Evolutionary conservation across 2,329 filamentous ascomycete species (phyloP).

Genomic region (Ophiostoma piceae): DNA sequence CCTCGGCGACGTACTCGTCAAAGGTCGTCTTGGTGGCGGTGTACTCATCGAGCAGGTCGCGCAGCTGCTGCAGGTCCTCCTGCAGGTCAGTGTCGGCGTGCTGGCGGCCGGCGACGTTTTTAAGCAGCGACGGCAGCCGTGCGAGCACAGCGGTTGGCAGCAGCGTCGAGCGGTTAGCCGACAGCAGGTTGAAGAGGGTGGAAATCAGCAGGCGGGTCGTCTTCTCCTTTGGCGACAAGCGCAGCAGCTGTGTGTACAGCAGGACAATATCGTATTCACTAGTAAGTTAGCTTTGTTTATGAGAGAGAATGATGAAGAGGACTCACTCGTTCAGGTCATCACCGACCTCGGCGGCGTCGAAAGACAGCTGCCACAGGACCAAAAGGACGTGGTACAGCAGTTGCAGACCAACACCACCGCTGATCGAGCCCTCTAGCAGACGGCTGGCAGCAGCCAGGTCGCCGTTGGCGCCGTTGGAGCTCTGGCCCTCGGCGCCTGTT

Average conservation of each 20-base stretch:
- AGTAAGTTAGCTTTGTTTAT: background rate
- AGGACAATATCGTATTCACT: constrained; percentile 91
- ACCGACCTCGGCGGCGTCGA: constrained; percentile 70
- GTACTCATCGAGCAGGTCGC: constrained; percentile 61
- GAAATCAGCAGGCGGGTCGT: constrained; percentile 87
- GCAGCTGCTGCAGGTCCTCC: constrained; percentile 56
- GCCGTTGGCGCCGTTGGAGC: constrained; percentile 21
- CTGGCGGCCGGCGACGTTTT: constrained; percentile 58
- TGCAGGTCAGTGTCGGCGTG: constrained; percentile 59
- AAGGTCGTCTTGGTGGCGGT: constrained; percentile 70
- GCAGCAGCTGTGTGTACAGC: constrained; percentile 86
- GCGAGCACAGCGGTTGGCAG: constrained; percentile 83
- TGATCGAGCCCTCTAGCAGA: constrained; percentile 53
- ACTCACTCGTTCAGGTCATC: constrained; percentile 79
- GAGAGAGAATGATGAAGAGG: background rate
- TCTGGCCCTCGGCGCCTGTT: constrained; percentile 31
- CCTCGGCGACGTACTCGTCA: constrained; percentile 83
- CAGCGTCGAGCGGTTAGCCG: constrained; percentile 61
- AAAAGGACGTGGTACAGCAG: constrained; percentile 90
- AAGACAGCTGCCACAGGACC: constrained; percentile 94
- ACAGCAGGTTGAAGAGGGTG: constrained; percentile 81
- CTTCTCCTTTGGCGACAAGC: constrained; percentile 94
- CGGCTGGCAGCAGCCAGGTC: constrained; percentile 30
- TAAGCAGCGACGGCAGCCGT: constrained; percentile 64
- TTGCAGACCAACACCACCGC: constrained; percentile 85